Conservation (phyloP, 2,329 filamentous ascomycete genomes). For the Penicillium sp. region DNA sequence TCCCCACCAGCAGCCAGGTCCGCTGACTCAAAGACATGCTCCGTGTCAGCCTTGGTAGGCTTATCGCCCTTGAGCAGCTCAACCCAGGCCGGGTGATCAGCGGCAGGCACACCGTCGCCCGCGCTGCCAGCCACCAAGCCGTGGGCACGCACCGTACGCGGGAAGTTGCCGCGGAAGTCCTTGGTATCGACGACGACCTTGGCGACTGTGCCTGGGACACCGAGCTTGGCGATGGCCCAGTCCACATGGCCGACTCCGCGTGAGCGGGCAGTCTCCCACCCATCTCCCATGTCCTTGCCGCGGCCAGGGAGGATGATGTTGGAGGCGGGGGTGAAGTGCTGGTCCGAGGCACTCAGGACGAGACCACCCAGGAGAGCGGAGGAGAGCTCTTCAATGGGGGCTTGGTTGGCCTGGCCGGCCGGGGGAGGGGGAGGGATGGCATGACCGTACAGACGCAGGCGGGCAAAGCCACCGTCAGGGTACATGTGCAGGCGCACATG, state of each 20-base stretch:
- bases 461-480: conserved; percentile 47
- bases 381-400: conserved; percentile 40
- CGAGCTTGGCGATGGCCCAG: conserved; percentile 43
- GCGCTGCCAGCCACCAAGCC: conserved; percentile 29
- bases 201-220: conserved; percentile 38
- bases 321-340: conserved; percentile 43
- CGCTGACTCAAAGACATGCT: conserved; percentile 45
- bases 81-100: conserved; percentile 38
- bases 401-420: too few relatives aligned
- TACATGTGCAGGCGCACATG: conserved; percentile 47
- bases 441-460: conserved; percentile 44
- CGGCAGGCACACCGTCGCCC: conserved; percentile 31
- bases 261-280: conserved; percentile 45
- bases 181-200: conserved; percentile 46
- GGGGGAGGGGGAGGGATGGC: conserved; percentile 36
- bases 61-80: conserved; percentile 39
- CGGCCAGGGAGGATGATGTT: conserved; percentile 45
- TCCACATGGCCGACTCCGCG: conserved; percentile 41
- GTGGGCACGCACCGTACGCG: conserved; percentile 41
- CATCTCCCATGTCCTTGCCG: conserved; percentile 46
- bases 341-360: conserved; percentile 40
- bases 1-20: too few relatives aligned
- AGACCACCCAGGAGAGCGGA: conserved; percentile 43
- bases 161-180: conserved; percentile 48
- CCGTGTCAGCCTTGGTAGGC: conserved; percentile 40